Conservation (phyloP, 345 rosid genomes). For the Populus ilicifolia region DNA sequence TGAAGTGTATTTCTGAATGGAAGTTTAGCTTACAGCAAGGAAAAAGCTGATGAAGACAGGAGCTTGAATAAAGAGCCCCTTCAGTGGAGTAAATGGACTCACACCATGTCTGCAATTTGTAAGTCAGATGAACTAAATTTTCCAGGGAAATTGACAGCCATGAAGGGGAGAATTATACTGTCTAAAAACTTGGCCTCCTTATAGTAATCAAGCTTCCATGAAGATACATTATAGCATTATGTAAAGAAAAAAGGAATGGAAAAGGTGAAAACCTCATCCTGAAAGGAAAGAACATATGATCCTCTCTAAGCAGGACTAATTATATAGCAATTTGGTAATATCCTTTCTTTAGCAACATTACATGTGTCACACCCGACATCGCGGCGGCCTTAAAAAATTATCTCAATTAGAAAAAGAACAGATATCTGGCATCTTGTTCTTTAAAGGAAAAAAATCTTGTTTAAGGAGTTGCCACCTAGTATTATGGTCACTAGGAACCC, state of each 20-base stretch:
- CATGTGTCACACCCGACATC: too few species aligned
- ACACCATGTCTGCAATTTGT: conserved; percentile 62
- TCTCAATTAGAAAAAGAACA: too few species aligned
- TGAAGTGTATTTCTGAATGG: neutral
- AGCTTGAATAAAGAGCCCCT: conserved; percentile 76
- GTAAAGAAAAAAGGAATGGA: neutral
- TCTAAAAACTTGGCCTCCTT: neutral
- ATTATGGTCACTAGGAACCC: too few species aligned
- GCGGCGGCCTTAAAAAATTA: too few species aligned
- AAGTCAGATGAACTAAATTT: conserved; percentile 11
- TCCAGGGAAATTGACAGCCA: neutral
- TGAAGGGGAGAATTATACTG: neutral
- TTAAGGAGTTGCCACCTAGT: too few species aligned
- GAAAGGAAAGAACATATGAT: neutral
- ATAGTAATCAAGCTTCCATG: neutral
- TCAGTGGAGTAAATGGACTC: conserved; percentile 72
- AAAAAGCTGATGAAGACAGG: conserved; percentile 75
- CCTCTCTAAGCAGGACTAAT: neutral
- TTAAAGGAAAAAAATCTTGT: too few species aligned
- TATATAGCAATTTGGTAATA: neutral
- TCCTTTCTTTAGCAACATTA: neutral
- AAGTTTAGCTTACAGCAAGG: conserved; percentile 64
- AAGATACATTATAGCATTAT: neutral
- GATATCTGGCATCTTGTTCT: too few species aligned
- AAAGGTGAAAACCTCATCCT: neutral